phyloP scores from a whole-genome alignment of 768 basidiomycete species.

The Suillus sp. region DNA sequence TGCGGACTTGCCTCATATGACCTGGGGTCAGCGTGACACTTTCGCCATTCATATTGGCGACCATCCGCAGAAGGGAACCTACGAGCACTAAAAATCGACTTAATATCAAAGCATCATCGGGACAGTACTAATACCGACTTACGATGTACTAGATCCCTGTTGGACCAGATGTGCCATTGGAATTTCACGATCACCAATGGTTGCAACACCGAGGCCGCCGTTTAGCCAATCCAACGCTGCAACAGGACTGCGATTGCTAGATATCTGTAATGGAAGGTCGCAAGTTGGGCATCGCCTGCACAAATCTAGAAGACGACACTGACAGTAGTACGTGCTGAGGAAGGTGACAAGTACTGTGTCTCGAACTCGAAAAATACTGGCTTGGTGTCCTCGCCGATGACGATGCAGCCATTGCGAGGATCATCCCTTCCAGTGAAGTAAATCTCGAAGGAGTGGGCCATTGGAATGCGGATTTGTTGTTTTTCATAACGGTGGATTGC shows the following conservation, averaged over 20 bases:
- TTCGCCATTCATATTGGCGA: constrained; percentile 67
- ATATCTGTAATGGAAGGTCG: constrained; percentile 39
- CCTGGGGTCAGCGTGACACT: constrained; percentile 44
- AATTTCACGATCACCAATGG: constrained; percentile 53
- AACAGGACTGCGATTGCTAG: constrained; percentile 51
- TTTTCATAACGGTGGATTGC: constrained; percentile 5
- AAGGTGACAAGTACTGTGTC: constrained; percentile 41
- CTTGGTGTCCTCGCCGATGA: constrained; percentile 65
- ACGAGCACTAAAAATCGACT: constrained; percentile 49
- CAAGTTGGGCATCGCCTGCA: constrained; percentile 39
- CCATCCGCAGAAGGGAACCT: constrained; percentile 60
- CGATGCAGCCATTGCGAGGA: constrained; percentile 61
- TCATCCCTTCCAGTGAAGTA: constrained; percentile 74
- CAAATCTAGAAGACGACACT: constrained; percentile 10
- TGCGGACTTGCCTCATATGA: constrained; percentile 61
- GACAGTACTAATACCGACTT: constrained; percentile 23
- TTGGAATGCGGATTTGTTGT: constrained; percentile 19
- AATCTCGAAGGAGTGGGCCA: constrained; percentile 52
- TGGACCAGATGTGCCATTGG: constrained; percentile 67
- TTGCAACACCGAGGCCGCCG: constrained; percentile 43
- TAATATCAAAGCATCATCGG: constrained; percentile 17
- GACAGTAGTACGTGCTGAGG: constrained; percentile 31
- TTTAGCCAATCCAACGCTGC: constrained; percentile 51
- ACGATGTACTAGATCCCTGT: constrained; percentile 54
- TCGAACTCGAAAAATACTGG: constrained; percentile 69